Conservation (phyloP, 148 eudicot genomes). For the Tetragonia tetragonoides region DNA sequence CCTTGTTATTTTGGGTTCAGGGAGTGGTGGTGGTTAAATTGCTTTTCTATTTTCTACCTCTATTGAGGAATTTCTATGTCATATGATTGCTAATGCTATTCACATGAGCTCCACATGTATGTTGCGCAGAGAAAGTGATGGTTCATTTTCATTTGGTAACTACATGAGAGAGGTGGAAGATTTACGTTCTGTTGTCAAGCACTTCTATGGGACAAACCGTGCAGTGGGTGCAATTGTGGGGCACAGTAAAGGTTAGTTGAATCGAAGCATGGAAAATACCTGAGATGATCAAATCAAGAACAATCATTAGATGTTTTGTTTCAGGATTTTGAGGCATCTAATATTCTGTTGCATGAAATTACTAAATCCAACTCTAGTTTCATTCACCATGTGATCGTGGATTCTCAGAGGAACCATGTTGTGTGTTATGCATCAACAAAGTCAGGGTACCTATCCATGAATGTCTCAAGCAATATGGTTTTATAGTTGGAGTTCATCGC, state of each 20-base stretch:
- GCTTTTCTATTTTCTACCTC: not conserved
- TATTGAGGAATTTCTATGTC: not conserved
- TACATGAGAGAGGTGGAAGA: conserved; percentile 72
- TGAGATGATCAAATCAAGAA: not conserved
- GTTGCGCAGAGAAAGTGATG: conserved; percentile 80
- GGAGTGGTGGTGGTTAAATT: not conserved
- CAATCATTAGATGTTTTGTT: not conserved
- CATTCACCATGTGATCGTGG: not conserved
- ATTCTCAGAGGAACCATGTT: not conserved
- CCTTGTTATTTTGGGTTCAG: no score
- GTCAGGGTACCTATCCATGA: no score
- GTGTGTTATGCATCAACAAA: no score
- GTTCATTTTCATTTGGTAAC: conserved; percentile 60
- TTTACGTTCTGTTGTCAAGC: conserved; percentile 56
- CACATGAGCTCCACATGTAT: conserved; percentile 2
- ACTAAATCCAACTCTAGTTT: not conserved
- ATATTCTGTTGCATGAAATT: not conserved
- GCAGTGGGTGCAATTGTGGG: conserved; percentile 62
- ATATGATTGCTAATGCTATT: not conserved
- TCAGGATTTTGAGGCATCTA: not conserved
- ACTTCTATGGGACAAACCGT: conserved; percentile 49
- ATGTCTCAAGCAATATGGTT: no score
- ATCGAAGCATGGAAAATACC: not conserved
- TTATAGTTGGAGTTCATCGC: no score
- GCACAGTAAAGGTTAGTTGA: conserved; percentile 74